These are phyloP conservation scores for Coelastrella sp. DNA, from an alignment of 139 green algal species.

Conservation along the genomic window DNA sequence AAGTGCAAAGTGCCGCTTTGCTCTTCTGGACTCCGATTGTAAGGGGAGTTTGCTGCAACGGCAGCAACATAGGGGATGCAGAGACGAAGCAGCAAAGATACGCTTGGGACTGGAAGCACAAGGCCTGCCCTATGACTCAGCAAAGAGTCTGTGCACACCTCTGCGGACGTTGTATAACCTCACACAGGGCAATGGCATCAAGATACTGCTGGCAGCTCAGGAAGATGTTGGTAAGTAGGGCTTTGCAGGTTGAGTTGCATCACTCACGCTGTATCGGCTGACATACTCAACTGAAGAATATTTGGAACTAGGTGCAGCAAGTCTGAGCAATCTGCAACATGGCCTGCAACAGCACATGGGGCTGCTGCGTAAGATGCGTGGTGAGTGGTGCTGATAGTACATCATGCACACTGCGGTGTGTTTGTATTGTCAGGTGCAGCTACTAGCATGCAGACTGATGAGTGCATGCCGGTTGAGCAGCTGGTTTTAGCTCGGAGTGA, in stretches of 20 bases:
- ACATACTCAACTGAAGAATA: background rate
- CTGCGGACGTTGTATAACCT: background rate
- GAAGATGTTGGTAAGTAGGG: background rate
- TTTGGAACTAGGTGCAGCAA: background rate
- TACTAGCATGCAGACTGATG: background rate
- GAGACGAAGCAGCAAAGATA: background rate
- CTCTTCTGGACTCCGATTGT: background rate
- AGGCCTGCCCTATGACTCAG: background rate
- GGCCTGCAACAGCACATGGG: background rate
- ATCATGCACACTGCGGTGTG: background rate
- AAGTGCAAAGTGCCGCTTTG: background rate
- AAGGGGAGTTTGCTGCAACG: background rate
- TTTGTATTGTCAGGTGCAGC: background rate
- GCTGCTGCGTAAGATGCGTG: background rate
- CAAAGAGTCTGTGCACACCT: background rate
- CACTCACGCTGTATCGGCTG: background rate
- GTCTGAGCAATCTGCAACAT: background rate
- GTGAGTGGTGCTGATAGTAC: background rate
- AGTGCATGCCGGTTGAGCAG: too few relatives aligned
- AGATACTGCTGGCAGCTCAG: slow-evolving; percentile 24
- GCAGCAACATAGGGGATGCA: slow-evolving; percentile 18
- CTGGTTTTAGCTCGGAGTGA: background rate
- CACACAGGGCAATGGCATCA: background rate
- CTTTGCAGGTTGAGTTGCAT: background rate
- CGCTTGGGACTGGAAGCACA: background rate